Conservation (phyloP, 305 asterid genomes). For the Ilex paraguariensis region DNA sequence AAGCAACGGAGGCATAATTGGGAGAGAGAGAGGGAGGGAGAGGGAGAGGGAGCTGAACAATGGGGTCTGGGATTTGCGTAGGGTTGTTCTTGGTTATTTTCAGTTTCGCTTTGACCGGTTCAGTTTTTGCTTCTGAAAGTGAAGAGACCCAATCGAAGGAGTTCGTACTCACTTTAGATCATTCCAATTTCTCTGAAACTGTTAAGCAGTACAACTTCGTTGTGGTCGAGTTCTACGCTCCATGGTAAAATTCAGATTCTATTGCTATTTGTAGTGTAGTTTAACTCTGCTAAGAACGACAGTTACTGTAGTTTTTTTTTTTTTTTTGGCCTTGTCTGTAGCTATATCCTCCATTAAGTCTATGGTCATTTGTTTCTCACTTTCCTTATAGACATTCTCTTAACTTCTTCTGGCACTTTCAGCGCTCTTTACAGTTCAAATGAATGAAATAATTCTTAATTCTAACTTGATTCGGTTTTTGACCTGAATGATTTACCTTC, state of each 20-base stretch:
- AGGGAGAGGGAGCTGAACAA: constrained; percentile 20
- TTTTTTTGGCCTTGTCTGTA: no score
- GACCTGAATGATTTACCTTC: no score
- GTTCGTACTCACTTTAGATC: constrained; percentile 66
- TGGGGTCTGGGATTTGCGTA: constrained; percentile 24
- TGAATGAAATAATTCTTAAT: no score
- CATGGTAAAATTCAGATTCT: constrained; percentile 41
- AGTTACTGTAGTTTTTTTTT: no score
- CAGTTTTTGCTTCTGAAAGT: constrained; percentile 27
- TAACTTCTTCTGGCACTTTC: no score
- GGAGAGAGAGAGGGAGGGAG: no score
- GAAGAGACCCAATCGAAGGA: constrained; percentile 44
- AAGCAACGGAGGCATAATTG: background rate
- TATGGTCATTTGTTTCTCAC: no score
- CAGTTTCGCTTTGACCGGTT: constrained; percentile 26
- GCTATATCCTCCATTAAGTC: no score
- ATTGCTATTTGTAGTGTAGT: background rate
- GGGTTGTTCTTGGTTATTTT: constrained; percentile 20
- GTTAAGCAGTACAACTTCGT: constrained; percentile 63
- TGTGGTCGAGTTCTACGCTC: constrained; percentile 89
- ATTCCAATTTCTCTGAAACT: constrained; percentile 82
- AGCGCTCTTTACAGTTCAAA: no score
- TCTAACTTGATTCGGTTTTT: no score
- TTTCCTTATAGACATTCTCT: no score
- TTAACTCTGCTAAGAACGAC: background rate